A percentile compares a stretch with the other conserved stretches of the same genome.
These are phyloP conservation scores for Periglandula ipomoeae DNA, from an alignment of 2,329 filamentous ascomycete species.

Conservation along the genomic window DNA sequence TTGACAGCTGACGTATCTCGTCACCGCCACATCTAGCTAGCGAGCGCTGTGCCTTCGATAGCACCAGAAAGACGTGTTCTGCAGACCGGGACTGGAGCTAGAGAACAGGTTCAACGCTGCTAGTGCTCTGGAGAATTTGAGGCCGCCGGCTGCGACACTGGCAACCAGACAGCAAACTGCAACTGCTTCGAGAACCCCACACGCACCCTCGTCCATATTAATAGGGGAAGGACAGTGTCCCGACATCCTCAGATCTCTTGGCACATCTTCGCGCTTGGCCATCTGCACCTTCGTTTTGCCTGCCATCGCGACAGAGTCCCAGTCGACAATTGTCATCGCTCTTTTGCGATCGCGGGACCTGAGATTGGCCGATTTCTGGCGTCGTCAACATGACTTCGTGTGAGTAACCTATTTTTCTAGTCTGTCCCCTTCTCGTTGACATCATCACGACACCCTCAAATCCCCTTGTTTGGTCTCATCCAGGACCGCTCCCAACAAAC, in stretches of 20 bases:
- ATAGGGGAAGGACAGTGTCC: background rate
- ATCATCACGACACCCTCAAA: background rate
- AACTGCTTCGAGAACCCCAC: background rate
- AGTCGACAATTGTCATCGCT: background rate
- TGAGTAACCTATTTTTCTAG: background rate
- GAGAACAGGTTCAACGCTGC: too few relatives aligned
- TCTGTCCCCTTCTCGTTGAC: background rate
- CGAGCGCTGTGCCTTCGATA: too few relatives aligned
- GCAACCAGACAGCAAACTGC: too few relatives aligned
- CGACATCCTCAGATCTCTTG: background rate
- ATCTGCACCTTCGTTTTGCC: background rate
- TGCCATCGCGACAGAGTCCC: background rate
- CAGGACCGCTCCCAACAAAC: background rate
- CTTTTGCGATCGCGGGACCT: background rate
- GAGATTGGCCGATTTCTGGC: too few relatives aligned
- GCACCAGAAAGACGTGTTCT: too few relatives aligned
- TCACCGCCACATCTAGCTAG: too few relatives aligned
- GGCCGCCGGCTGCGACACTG: background rate
- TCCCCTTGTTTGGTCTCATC: background rate
- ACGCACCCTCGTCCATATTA: background rate
- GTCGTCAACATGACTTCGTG: constrained; percentile 4
- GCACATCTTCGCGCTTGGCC: background rate
- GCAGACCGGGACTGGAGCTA: too few relatives aligned
- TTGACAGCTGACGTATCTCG: too few relatives aligned
- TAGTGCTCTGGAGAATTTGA: background rate